Conservation (phyloP, 2,329 filamentous ascomycete genomes). For the Elsinoe necatrix region DNA sequence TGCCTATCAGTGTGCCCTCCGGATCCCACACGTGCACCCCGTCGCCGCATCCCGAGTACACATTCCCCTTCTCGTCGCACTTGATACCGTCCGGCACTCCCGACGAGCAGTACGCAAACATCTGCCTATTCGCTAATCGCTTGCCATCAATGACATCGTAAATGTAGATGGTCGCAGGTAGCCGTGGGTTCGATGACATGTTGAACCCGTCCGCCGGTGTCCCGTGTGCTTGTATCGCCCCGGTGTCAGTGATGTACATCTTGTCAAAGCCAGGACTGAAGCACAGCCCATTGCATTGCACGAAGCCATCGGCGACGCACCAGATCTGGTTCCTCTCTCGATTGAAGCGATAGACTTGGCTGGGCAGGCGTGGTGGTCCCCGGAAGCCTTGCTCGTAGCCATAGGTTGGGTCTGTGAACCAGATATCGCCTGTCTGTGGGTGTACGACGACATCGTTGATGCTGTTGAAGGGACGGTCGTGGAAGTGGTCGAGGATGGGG, state of each 20-base stretch:
- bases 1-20: conserved; percentile 45
- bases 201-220: conserved; percentile 18
- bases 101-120: conserved; percentile 47
- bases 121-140: conserved; percentile 25
- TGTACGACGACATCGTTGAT: conserved; percentile 49
- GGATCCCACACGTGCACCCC: conserved; percentile 48
- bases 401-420: conserved; percentile 56
- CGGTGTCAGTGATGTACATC: conserved; percentile 52
- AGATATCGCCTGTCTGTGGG: conserved; percentile 48
- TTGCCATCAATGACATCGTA: conserved; percentile 27
- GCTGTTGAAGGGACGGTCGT: conserved; percentile 53
- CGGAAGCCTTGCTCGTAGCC: conserved; percentile 53
- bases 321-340: conserved; percentile 43
- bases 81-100: conserved; percentile 54
- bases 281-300: conserved; percentile 48
- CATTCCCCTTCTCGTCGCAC: conserved; percentile 46
- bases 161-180: conserved; percentile 32
- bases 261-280: conserved; percentile 48
- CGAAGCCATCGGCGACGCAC: conserved; percentile 51
- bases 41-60: conserved; percentile 49
- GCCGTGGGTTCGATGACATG: conserved; percentile 26
- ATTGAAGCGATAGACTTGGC: conserved; percentile 52
- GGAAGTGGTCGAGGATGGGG: conserved; percentile 48
- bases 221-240: conserved; percentile 33
- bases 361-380: conserved; percentile 44